phyloP scores from a whole-genome alignment of 306 rosid species.

The Mimosa pudica region DNA sequence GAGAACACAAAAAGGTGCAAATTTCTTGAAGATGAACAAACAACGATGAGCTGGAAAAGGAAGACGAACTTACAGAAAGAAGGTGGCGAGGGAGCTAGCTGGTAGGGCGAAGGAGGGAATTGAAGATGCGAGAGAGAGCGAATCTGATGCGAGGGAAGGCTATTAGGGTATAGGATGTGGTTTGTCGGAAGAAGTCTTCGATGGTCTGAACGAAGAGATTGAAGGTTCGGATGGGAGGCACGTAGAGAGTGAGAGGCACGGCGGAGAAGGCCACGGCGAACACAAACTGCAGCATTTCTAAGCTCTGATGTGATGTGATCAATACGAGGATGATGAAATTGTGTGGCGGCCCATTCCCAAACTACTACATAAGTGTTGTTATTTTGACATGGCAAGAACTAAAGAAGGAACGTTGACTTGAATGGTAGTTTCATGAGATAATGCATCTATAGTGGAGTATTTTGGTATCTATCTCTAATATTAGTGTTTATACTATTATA shows the following conservation, averaged over 20 bases:
- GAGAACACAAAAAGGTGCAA: not conserved
- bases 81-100: not conserved
- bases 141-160: conserved; percentile 61
- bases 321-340: not conserved
- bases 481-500: not conserved
- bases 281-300: conserved; percentile 65
- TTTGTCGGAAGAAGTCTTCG: conserved; percentile 51
- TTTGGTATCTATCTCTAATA: too few relatives aligned
- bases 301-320: not conserved
- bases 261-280: conserved; percentile 93
- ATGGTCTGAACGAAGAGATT: conserved; percentile 65
- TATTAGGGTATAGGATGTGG: conserved; percentile 43
- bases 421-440: not conserved
- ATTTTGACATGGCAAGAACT: not conserved
- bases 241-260: conserved; percentile 80
- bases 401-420: not conserved
- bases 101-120: conserved; percentile 38
- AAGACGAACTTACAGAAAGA: not conserved
- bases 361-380: not conserved
- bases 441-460: not conserved
- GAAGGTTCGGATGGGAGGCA: conserved; percentile 86
- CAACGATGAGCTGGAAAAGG: not conserved
- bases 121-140: conserved; percentile 68
- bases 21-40: conserved; percentile 8
- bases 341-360: not conserved